phyloP scores from a whole-genome alignment of 139 green algal species.

The Chlamydomonas sp. region DNA sequence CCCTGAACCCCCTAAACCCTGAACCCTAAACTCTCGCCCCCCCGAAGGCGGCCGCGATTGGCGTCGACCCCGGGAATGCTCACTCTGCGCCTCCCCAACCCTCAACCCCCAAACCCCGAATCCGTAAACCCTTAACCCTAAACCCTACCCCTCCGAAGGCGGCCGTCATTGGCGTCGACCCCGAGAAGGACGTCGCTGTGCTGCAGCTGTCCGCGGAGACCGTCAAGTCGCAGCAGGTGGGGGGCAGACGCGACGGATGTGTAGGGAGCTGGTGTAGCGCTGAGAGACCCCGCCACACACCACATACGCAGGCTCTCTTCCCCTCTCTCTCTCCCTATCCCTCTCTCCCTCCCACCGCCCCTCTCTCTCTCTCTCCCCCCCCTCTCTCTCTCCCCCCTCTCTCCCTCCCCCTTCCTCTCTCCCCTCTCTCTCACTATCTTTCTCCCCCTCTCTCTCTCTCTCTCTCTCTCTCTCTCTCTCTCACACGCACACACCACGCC shows the following conservation, averaged over 20 bases:
- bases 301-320: too few relatives aligned
- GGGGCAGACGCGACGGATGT: too few relatives aligned
- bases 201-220: too few relatives aligned
- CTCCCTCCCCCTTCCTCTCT: neutral
- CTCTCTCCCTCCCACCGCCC: neutral
- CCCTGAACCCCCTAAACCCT: too few relatives aligned
- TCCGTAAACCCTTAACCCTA: constrained; percentile 2
- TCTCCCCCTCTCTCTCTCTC: neutral
- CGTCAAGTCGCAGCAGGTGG: too few relatives aligned
- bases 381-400: neutral
- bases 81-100: too few relatives aligned
- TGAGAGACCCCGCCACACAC: too few relatives aligned
- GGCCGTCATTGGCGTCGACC: constrained; percentile 54
- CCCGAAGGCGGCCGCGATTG: too few relatives aligned
- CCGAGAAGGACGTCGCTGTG: constrained; percentile 78
- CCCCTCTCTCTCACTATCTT: neutral
- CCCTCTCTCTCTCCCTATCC: neutral
- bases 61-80: too few relatives aligned
- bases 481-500: neutral
- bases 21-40: too few relatives aligned
- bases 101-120: neutral
- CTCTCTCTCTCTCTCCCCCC: neutral
- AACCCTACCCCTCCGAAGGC: neutral
- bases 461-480: neutral
- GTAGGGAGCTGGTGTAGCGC: too few relatives aligned